phyloP scores from a whole-genome alignment of 2,329 filamentous ascomycete genomes.

The Stachybotrys elegans region DNA sequence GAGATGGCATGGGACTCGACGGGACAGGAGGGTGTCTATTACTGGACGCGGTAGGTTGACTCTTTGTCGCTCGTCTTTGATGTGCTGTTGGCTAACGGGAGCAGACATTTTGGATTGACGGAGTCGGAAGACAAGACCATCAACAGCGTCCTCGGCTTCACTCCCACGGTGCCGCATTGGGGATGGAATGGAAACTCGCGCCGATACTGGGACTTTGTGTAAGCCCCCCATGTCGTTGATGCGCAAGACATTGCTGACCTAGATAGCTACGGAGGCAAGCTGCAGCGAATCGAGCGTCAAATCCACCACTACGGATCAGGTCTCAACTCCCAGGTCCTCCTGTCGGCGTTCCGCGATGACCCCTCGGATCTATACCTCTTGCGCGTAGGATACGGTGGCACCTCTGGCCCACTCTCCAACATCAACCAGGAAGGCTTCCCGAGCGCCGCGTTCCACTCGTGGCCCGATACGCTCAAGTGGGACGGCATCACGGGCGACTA shows the following conservation, averaged over 20 bases:
- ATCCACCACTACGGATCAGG: slow-evolving; percentile 31
- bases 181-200: slow-evolving; percentile 58
- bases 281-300: slow-evolving; percentile 34
- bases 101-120: slow-evolving; percentile 43
- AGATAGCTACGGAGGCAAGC: slow-evolving; percentile 36
- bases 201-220: slow-evolving; percentile 56
- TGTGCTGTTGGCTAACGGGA: not conserved
- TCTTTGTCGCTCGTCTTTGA: not conserved
- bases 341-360: slow-evolving; percentile 40
- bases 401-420: slow-evolving; percentile 44
- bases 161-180: slow-evolving; percentile 55
- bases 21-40: slow-evolving; percentile 56
- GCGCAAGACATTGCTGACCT: too few species aligned
- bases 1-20: slow-evolving; percentile 62
- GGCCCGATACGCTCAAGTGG: slow-evolving; percentile 46
- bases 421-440: slow-evolving; percentile 48
- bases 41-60: slow-evolving; percentile 42
- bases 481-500: slow-evolving; percentile 52
- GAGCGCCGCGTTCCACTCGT: slow-evolving; percentile 50
- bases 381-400: slow-evolving; percentile 46
- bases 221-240: too few species aligned
- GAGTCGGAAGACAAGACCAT: slow-evolving; percentile 43
- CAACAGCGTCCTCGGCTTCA: slow-evolving; percentile 50
- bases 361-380: slow-evolving; percentile 41
- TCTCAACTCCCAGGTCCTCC: slow-evolving; percentile 47